Conservation (phyloP, 78 protist genomes). For the Emiliania huxleyi region DNA sequence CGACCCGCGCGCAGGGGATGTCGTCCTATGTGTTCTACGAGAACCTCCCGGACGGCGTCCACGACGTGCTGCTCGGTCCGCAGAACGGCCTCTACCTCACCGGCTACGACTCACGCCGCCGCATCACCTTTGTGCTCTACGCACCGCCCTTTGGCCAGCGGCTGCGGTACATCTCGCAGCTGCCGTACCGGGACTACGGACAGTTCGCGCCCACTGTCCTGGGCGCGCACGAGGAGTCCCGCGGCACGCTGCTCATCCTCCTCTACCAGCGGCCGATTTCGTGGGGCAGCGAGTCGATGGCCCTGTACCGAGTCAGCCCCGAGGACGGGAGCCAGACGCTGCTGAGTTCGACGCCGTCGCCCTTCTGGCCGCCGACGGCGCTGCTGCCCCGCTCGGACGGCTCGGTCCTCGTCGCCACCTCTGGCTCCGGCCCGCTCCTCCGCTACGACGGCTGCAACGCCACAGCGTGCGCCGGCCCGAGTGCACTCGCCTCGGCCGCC, state of each 20-base stretch:
- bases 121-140: background rate
- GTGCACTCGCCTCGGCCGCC: background rate
- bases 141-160: background rate
- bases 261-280: background rate
- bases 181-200: constrained; percentile 5
- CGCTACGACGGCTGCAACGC: background rate
- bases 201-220: background rate
- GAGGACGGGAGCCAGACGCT: background rate
- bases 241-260: background rate
- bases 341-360: background rate
- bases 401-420: background rate
- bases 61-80: background rate
- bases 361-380: background rate
- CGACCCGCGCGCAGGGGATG: too few species aligned
- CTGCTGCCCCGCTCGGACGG: background rate
- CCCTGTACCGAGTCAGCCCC: background rate
- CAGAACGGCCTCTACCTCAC: background rate
- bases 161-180: background rate
- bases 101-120: background rate
- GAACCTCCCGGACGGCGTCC: background rate
- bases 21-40: background rate
- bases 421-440: background rate
- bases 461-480: background rate
- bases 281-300: background rate
- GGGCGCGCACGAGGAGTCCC: background rate